phyloP scores from a whole-genome alignment of 202 grass and related monocot genomes.

The Saccharum hybrid region DNA sequence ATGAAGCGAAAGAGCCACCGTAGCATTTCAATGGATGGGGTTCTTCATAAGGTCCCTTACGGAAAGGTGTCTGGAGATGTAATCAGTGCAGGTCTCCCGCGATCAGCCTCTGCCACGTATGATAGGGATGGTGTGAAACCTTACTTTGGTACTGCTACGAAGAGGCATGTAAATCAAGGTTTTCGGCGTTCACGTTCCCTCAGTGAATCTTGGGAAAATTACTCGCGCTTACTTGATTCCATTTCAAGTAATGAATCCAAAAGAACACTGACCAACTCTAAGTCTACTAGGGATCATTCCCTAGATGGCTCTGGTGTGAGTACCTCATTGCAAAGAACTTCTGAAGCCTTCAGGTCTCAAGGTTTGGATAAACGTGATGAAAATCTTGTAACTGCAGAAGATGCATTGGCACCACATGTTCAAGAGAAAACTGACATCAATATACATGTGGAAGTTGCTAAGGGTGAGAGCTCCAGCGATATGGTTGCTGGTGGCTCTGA shows the following conservation, averaged over 20 bases:
- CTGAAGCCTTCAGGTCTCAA: conserved; percentile 41
- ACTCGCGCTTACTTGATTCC: conserved; percentile 76
- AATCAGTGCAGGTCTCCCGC: conserved; percentile 45
- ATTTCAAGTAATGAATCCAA: conserved; percentile 64
- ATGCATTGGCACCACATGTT: conserved; percentile 4
- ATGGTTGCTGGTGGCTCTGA: conserved; percentile 21
- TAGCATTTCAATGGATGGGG: conserved; percentile 85
- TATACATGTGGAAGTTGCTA: not conserved
- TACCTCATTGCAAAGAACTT: conserved; percentile 34
- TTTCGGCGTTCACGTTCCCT: conserved; percentile 78
- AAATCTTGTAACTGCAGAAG: conserved; percentile 43
- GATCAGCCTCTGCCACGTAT: conserved; percentile 73
- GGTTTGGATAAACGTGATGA: conserved; percentile 37
- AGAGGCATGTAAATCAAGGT: conserved; percentile 42
- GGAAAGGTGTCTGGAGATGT: conserved; percentile 54
- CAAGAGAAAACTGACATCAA: not conserved
- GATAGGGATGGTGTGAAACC: conserved; percentile 52
- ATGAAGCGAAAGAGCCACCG: conserved; percentile 62
- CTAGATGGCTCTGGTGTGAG: conserved; percentile 32
- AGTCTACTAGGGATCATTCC: conserved; percentile 53
- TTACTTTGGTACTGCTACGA: conserved; percentile 37
- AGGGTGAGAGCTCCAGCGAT: not conserved
- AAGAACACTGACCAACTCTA: conserved; percentile 44
- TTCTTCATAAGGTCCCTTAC: conserved; percentile 92
- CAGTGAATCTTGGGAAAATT: conserved; percentile 74